Evolutionary conservation across 208 protist species (phyloP), one percentile per base, ranked within the genome.

Genomic region (Wallacemonas sp.): DNA sequence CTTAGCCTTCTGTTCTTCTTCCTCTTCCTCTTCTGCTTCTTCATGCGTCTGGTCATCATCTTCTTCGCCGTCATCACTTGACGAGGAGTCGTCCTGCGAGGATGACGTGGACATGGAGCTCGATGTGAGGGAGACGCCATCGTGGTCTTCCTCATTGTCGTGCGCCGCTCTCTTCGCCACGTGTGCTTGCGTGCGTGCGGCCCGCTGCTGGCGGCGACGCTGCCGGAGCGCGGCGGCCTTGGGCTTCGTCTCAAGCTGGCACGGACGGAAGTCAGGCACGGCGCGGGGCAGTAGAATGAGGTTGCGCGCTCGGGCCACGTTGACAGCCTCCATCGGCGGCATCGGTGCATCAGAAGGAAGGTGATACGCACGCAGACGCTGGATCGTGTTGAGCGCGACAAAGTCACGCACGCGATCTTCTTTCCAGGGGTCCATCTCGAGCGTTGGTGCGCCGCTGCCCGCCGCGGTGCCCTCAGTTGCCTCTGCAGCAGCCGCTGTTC

Each of bases 381-480:
- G 84, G 52, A 94, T 91, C 12, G 81, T 88, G 78, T 94, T 94
- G 36, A 94, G 70, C 14, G 83, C 80, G n/a, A 94, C 74, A 49
- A 91, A 94, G 65, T 94, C 88, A 32, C 88, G 77, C 41, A 80
- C 81, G 17, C 88, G 70, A 55, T 94, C 88, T 49, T 94, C 88
- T 36, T 87, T 90, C 85, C 88, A 94, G 8, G 85, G 83, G 68
- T 94, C 88, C 85, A 94, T 92, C 30, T 78, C 74, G 2, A 67
- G 72, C 6, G 16, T 48, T 68, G 52, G 41, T 48, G 21, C 14
- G 48, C 61, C 23, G 36, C 2, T n/a, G n/a, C 33, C 56, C 8
- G 33, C 9, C n/a, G 52, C n/a, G 6, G 36, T 5, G 23, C 21
- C 21, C 8, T 23, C 56, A 0, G 11, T 14, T 21, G 23, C 21